Base-by-base conservation (phyloP, 2,329 filamentous ascomycete species). In the Leptoxyphium fumago region DNA sequence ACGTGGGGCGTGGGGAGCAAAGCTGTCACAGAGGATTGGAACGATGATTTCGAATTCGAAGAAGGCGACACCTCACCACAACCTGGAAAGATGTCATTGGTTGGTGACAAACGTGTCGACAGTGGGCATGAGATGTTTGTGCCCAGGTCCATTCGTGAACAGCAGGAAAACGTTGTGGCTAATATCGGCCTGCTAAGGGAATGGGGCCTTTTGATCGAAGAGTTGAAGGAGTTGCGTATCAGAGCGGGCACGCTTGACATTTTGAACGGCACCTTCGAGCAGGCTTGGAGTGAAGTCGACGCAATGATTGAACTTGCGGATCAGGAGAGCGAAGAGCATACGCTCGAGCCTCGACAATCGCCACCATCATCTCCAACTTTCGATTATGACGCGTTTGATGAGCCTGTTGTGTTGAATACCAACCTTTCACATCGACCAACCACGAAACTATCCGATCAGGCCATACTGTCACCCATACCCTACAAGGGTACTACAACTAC, bases 241-340 rank as follows among this genome's bases (percentile, higher is more conserved):
- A 76, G 83, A 34, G 84, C 80, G 5, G 74, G 76, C 14, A 74
- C 80, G 39, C 73, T 86, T 57, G 72, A 78, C 36, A 73, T 89
- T 56, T 62, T 77, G 13, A 65, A 73, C 46, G 81, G 82, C 6
- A 58, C 71, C 5, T 72, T 78, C 17, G 70, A 71, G 10, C 65
- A 52, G 67, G 68, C 84, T 40, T 93, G 84, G 83, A 77, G 78
- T 53, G 84, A 91, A 59, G 84, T 86, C 1, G 83, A 91, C 59
- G 84, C 83, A 11, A 88, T 93, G 63, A 91, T 93, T 57, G 82
- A 84, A 29, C 67, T 93, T n/a, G 85, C 84, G 39, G 78, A 78
- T 39, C 69, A 80, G 49, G 75, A 80, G 52, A 74, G 75, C 40
- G 74, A 78, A 21, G 73, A 77, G 46, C 64, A 71, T 15, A 65